phyloP scores from a whole-genome alignment of 1,284 basidiomycete species.

The Ganoderma lucidum region DNA sequence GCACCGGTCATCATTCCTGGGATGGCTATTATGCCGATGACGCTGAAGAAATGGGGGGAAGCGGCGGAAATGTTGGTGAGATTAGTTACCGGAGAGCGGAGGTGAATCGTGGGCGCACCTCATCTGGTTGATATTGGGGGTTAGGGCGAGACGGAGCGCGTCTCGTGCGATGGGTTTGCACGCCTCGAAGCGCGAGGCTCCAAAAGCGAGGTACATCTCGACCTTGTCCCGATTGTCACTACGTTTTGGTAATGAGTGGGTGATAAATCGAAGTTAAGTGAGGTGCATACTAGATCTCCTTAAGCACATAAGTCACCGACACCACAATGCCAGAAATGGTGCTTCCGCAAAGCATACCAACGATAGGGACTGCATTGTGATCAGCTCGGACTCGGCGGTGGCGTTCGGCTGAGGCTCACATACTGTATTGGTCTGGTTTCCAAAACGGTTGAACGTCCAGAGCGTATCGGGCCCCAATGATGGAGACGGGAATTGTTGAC shows the following conservation, averaged over 20 bases:
- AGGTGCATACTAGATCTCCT: conserved; percentile 65
- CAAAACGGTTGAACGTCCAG: conserved; percentile 84
- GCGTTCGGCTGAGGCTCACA: conserved; percentile 24
- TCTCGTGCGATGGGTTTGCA: conserved; percentile 80
- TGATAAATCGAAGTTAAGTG: background rate
- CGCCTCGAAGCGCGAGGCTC: conserved; percentile 82
- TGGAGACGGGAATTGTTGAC: conserved; percentile 83
- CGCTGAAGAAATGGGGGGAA: conserved; percentile 50
- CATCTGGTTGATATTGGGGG: conserved; percentile 87
- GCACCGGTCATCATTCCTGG: conserved; percentile 92
- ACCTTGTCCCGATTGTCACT: conserved; percentile 86
- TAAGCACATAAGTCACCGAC: conserved; percentile 68
- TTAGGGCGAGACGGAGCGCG: conserved; percentile 79
- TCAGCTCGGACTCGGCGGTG: background rate
- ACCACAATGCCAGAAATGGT: conserved; percentile 81
- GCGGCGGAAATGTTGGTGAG: background rate
- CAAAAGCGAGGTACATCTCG: conserved; percentile 86
- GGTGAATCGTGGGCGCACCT: conserved; percentile 55
- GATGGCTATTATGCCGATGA: conserved; percentile 81
- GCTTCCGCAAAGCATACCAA: conserved; percentile 89
- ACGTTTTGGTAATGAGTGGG: background rate
- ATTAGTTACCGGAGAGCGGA: background rate
- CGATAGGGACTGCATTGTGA: conserved; percentile 70
- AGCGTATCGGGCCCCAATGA: conserved; percentile 79
- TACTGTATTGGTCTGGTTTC: conserved; percentile 84